Percentiles rank a stretch among this genome's conserved stretches.
These are phyloP conservation scores for Neoascochyta sp. DNA, from an alignment of 2,329 filamentous ascomycete species.

Conservation along the genomic window DNA sequence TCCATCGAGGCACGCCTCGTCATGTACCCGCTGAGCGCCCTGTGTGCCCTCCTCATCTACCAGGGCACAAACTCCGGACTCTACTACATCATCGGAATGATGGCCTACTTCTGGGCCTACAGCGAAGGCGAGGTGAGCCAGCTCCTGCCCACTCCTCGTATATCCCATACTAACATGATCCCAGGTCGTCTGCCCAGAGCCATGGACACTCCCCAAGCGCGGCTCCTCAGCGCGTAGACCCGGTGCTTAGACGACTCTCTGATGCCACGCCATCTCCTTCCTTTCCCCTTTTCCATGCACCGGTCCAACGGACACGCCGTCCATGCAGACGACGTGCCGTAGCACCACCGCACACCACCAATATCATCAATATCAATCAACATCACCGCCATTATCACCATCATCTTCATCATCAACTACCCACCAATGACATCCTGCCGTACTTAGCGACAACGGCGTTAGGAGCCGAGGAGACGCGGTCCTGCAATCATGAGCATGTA, in stretches of 20 bases:
- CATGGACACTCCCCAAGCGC: conserved; percentile 51
- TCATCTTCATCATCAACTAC: too few species aligned
- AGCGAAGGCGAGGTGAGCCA: conserved; percentile 87
- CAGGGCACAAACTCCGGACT: conserved; percentile 88
- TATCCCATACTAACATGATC: conserved; percentile 9
- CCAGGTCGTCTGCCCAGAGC: conserved; percentile 48
- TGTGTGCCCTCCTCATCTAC: conserved; percentile 76
- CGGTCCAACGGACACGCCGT: too few species aligned
- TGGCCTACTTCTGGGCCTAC: conserved; percentile 94
- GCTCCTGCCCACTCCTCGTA: too few species aligned
- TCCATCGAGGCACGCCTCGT: conserved; percentile 84
- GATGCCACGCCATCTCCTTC: conserved; percentile 3
- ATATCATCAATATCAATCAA: too few species aligned
- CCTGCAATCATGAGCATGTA: too few species aligned
- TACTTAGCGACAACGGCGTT: too few species aligned
- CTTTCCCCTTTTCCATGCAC: too few species aligned
- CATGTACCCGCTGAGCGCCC: conserved; percentile 71
- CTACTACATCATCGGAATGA: conserved; percentile 84
- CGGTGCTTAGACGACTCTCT: conserved; percentile 16
- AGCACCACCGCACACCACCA: too few species aligned
- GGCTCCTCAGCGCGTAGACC: conserved; percentile 24
- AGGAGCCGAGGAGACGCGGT: too few species aligned
- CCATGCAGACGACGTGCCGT: too few species aligned
- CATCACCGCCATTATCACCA: too few species aligned
- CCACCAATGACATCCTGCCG: too few species aligned